Conservation (phyloP, 2,329 filamentous ascomycete genomes). For the Aspergillus unguis region DNA sequence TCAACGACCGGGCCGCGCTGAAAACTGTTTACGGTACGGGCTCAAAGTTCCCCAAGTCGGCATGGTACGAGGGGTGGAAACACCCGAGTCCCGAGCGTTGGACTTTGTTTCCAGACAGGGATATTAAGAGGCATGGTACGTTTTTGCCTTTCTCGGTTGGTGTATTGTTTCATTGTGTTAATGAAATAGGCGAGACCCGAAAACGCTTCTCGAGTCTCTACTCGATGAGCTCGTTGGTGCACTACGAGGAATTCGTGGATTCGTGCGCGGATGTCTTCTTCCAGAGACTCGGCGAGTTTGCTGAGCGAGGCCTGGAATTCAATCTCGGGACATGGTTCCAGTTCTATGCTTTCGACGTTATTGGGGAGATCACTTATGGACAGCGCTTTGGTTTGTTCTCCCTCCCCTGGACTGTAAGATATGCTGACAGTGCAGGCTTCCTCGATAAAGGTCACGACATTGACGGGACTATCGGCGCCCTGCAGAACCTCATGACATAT, state of each 20-base stretch:
- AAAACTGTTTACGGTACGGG: slow-evolving; percentile 45
- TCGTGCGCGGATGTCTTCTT: slow-evolving; percentile 45
- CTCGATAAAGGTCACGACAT: slow-evolving; percentile 48
- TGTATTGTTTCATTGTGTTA: slow-evolving; percentile 8
- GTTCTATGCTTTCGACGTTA: slow-evolving; percentile 43
- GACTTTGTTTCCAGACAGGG: slow-evolving; percentile 32
- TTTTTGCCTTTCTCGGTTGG: neutral
- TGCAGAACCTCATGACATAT: slow-evolving; percentile 38
- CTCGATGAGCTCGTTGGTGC: slow-evolving; percentile 48
- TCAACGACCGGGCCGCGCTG: slow-evolving; percentile 41
- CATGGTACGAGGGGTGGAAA: slow-evolving; percentile 35
- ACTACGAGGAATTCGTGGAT: slow-evolving; percentile 51
- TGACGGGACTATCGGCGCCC: slow-evolving; percentile 39
- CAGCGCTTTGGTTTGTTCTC: slow-evolving; percentile 27
- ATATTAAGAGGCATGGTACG: slow-evolving; percentile 38
- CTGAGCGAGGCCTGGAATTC: slow-evolving; percentile 26
- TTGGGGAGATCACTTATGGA: slow-evolving; percentile 50
- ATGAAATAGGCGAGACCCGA: slow-evolving; percentile 26
- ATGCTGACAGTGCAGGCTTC: slow-evolving; percentile 40
- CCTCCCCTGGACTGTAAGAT: neutral
- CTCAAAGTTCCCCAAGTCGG: slow-evolving; percentile 39
- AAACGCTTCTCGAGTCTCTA: slow-evolving; percentile 47
- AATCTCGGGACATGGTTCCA: slow-evolving; percentile 41
- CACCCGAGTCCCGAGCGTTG: slow-evolving; percentile 28
- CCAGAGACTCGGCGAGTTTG: slow-evolving; percentile 38